Evolutionary conservation across 2,329 filamentous ascomycete genomes (phyloP).

Genomic region (Boeremia exigua): DNA sequence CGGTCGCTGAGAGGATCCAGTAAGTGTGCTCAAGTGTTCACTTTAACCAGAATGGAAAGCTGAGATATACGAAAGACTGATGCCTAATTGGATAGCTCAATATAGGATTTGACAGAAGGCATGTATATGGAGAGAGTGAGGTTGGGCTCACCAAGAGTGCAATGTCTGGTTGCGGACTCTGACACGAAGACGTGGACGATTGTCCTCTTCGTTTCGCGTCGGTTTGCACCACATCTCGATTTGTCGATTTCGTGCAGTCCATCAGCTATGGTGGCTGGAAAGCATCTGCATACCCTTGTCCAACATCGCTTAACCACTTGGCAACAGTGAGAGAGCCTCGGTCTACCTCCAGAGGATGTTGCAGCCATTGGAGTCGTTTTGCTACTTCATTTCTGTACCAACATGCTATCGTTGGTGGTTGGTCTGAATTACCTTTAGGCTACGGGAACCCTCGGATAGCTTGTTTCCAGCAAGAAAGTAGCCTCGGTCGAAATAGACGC

Average conservation of each 20-base stretch:
- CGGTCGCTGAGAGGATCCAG: too few relatives aligned
- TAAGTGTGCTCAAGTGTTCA: too few relatives aligned
- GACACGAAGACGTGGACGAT: not conserved
- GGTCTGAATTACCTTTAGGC: not conserved
- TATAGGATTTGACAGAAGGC: too few relatives aligned
- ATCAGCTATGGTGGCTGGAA: not conserved
- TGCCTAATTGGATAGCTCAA: too few relatives aligned
- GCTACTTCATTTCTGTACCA: not conserved
- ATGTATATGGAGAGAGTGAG: too few relatives aligned
- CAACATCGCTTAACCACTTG: slow-evolving; percentile 9
- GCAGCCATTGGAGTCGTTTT: not conserved
- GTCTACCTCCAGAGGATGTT: not conserved
- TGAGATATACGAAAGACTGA: too few relatives aligned
- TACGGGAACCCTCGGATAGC: slow-evolving; percentile 8
- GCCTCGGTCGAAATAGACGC: slow-evolving; percentile 10
- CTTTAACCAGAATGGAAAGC: too few relatives aligned
- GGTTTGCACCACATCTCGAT: not conserved
- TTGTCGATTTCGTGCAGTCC: not conserved
- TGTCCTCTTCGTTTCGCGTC: not conserved
- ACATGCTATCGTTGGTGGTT: not conserved
- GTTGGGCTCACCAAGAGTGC: too few relatives aligned
- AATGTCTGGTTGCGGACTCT: not conserved
- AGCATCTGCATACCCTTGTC: slow-evolving; percentile 4
- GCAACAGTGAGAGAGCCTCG: slow-evolving; percentile 1
- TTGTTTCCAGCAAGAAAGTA: not conserved